A percentile compares a stretch with the other conserved stretches of the same genome.
phyloP scores from a whole-genome alignment of 805 yeast genomes.

The Babjeviella inositovora region DNA sequence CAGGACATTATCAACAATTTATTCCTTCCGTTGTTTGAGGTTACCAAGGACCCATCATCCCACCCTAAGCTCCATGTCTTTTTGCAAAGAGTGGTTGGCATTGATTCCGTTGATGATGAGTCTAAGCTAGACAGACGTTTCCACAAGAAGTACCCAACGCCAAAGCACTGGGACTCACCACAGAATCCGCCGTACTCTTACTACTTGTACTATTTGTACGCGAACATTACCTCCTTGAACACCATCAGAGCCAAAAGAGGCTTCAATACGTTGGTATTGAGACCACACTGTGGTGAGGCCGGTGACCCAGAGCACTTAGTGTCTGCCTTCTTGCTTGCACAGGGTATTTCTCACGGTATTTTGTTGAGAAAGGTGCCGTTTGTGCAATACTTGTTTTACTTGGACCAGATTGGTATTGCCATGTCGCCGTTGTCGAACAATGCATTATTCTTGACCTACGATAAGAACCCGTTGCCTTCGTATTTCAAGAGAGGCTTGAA shows the following conservation, averaged over 20 bases:
- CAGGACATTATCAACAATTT: conserved; percentile 65
- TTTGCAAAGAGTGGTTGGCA: conserved; percentile 88
- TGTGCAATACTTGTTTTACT: conserved; percentile 81
- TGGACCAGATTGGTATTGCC: conserved; percentile 94
- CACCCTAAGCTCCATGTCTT: conserved; percentile 89
- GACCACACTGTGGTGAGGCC: conserved; percentile 99
- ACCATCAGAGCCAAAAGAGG: conserved; percentile 65
- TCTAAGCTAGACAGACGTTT: conserved; percentile 77
- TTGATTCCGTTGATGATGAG: conserved; percentile 97
- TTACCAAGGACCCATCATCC: conserved; percentile 63
- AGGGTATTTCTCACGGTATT: conserved; percentile 93
- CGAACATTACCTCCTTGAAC: conserved; percentile 77
- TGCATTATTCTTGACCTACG: conserved; percentile 89
- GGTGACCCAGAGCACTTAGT: conserved; percentile 97
- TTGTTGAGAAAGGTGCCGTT: conserved; percentile 86
- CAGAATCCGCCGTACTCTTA: conserved; percentile 97
- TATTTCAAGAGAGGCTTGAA: conserved; percentile 90
- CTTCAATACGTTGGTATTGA: conserved; percentile 77
- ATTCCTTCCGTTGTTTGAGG: conserved; percentile 84
- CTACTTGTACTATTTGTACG: conserved; percentile 76
- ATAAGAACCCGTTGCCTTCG: conserved; percentile 86
- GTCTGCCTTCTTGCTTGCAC: conserved; percentile 76
- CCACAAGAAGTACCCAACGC: conserved; percentile 74
- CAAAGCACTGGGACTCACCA: conserved; percentile 62
- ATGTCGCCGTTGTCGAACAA: conserved; percentile 97